These are phyloP conservation scores for Mycosphaerelloides madeirae DNA, from an alignment of 2,329 filamentous ascomycete species.

Conservation along the genomic window DNA sequence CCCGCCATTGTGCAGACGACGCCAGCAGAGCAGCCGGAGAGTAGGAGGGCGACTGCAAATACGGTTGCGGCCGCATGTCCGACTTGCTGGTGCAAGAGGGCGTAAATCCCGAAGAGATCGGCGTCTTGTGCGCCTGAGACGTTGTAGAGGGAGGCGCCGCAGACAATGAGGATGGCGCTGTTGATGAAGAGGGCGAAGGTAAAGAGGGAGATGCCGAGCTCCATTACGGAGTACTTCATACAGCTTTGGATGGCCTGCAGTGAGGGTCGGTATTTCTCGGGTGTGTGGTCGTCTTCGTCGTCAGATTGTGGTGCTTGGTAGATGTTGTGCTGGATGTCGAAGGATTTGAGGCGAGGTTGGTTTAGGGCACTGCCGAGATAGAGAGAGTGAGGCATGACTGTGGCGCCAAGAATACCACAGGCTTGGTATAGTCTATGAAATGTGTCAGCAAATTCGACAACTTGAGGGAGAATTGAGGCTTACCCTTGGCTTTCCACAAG, in stretches of 20 bases:
- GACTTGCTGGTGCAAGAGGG: constrained; percentile 63
- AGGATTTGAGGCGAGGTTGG: constrained; percentile 61
- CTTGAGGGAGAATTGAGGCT: constrained; percentile 7
- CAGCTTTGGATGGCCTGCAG: constrained; percentile 37
- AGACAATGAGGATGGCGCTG: constrained; percentile 43
- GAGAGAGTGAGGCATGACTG: constrained; percentile 66
- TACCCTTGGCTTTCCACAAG: constrained; percentile 55
- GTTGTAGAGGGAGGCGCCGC: constrained; percentile 69
- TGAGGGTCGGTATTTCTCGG: constrained; percentile 36
- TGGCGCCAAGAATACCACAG: constrained; percentile 72
- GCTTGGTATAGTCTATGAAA: constrained; percentile 56
- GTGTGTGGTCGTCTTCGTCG: constrained; percentile 19
- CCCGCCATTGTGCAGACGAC: constrained; percentile 87
- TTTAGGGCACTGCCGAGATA: constrained; percentile 67
- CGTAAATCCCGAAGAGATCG: constrained; percentile 79
- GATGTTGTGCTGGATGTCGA: constrained; percentile 56
- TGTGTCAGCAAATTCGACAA: constrained; percentile 15
- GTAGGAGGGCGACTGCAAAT: constrained; percentile 75
- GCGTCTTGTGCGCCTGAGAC: constrained; percentile 57
- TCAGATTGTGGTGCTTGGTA: constrained; percentile 33
- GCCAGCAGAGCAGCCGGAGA: constrained; percentile 75
- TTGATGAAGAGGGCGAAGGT: constrained; percentile 43
- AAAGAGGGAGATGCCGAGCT: constrained; percentile 38
- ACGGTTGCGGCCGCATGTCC: constrained; percentile 72
- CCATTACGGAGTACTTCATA: constrained; percentile 38